Conservation (phyloP, 129 eudicot genomes). For the Helianthus tuberosus region DNA sequence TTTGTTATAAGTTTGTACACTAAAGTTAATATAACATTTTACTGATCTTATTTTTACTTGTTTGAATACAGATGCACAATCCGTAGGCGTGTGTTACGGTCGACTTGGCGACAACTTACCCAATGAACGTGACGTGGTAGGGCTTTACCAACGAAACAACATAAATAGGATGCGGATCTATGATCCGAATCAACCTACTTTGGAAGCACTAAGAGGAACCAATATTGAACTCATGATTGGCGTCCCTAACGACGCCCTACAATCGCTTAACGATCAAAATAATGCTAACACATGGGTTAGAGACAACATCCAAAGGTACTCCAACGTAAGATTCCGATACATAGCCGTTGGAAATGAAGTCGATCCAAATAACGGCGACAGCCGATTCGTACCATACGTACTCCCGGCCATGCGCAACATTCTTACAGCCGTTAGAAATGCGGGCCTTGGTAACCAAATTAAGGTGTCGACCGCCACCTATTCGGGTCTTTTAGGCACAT, state of each 20-base stretch:
- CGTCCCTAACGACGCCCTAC: conserved; percentile 38
- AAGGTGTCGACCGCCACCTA: conserved; percentile 31
- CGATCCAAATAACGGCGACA: conserved; percentile 21
- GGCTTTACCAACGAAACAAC: conserved; percentile 23
- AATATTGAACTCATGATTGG: conserved; percentile 40
- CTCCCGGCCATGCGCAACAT: conserved; percentile 36
- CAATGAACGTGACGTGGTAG: conserved; percentile 30
- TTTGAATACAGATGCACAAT: conserved; percentile 27
- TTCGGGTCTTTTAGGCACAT: conserved; percentile 2
- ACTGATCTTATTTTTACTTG: no score
- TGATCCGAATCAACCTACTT: background rate
- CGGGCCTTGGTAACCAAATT: conserved; percentile 17
- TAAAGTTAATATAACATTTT: background rate
- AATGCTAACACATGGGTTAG: conserved; percentile 55
- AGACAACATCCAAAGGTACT: conserved; percentile 40
- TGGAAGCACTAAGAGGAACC: conserved; percentile 41
- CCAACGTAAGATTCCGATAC: conserved; percentile 44
- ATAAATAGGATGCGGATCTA: conserved; percentile 32
- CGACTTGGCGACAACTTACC: conserved; percentile 36
- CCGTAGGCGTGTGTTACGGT: conserved; percentile 48
- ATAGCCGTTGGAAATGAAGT: conserved; percentile 64
- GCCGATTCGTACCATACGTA: conserved; percentile 15
- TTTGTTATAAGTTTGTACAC: no score
- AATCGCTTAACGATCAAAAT: conserved; percentile 25
- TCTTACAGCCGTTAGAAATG: conserved; percentile 23